Evolutionary conservation across 768 basidiomycete genomes (phyloP), one percentile per base, ranked within the genome.

Genomic region (Hydnomerulius pinastri): DNA sequence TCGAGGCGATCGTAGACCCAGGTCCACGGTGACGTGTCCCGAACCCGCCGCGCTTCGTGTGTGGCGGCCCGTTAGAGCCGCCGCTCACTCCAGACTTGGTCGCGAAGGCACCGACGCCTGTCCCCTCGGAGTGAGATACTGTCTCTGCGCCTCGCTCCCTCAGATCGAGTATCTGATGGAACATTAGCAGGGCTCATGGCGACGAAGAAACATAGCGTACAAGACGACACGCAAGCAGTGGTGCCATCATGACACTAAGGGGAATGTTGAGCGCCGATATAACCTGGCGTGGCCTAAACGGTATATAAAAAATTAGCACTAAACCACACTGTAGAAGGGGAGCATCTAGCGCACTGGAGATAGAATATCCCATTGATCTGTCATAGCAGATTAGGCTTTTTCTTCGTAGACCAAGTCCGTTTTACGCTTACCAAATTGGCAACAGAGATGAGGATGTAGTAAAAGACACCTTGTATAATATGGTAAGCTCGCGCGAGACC

Each of bases 261-360:
- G 89, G 89, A 57, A 91, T 91, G 58, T 88, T 88, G 62, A 91
- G 84, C 15, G 89, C 89, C 20, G 88, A 90, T 56, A 90, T 89
- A 18, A 80, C 85, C 68, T 89, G 87, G 49, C 85, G 86, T 43
- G 87, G 88, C 73, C 87, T 90, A 55, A 20, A 35, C 37, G 35
- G 28, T 25, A 7, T 49, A 36, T 56, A 44, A 58, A 36, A 28
- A 45, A 57, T 55, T 43, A 55, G 43, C 23, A 54, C 35, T 43
- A 46, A 47, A 45, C 39, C 17, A 49, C 42, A 5, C 0, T 10
- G 9, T 17, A 25, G 15, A 25, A 23, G 36, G 25, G 12, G n/a
- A 30, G 21, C 17, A 45, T 37, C 43, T 48, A 6, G 48, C 84
- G 56, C 57, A 88, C 87, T 90, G 89, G n/a, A 91, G 78, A 66